A percentile compares a stretch with the other conserved stretches of the same genome.
Evolutionary conservation across 306 rosid species (phyloP).

Genomic region (Quercus agrifolia): DNA sequence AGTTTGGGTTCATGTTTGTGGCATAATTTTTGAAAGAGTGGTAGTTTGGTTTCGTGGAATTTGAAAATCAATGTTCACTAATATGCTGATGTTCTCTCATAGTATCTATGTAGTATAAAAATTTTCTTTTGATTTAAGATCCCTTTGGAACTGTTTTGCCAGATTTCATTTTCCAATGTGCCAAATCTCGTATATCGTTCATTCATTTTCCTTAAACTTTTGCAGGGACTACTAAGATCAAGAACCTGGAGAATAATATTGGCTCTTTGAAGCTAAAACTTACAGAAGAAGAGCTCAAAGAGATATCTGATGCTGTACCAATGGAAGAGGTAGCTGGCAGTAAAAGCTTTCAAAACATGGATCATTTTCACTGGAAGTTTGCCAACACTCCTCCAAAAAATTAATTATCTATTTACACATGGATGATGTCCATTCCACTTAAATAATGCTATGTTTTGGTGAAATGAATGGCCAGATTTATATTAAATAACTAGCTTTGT

Average conservation of each 20-base stretch:
- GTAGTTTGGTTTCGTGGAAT: not conserved
- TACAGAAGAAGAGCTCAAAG: slow-evolving; percentile 36
- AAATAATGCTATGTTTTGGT: not conserved
- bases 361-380: slow-evolving; percentile 28
- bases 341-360: not conserved
- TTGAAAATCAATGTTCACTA: not conserved
- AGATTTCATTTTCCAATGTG: no score
- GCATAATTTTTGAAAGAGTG: not conserved
- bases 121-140: not conserved
- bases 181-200: no score
- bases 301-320: slow-evolving; percentile 47
- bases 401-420: not conserved
- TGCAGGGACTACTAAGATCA: slow-evolving; percentile 59
- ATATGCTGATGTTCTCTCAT: not conserved
- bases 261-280: slow-evolving; percentile 51
- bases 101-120: not conserved
- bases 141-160: not conserved
- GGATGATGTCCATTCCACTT: not conserved
- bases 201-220: not conserved
- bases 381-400: slow-evolving; percentile 56
- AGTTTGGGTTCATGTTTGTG: not conserved
- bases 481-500: not conserved
- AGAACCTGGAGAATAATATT: slow-evolving; percentile 57
- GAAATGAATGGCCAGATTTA: not conserved
- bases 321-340: slow-evolving; percentile 47